A percentile compares a stretch with the other conserved stretches of the same genome.
Conservation (phyloP, 306 rosid species). For the Gastrolobium villosum region DNA sequence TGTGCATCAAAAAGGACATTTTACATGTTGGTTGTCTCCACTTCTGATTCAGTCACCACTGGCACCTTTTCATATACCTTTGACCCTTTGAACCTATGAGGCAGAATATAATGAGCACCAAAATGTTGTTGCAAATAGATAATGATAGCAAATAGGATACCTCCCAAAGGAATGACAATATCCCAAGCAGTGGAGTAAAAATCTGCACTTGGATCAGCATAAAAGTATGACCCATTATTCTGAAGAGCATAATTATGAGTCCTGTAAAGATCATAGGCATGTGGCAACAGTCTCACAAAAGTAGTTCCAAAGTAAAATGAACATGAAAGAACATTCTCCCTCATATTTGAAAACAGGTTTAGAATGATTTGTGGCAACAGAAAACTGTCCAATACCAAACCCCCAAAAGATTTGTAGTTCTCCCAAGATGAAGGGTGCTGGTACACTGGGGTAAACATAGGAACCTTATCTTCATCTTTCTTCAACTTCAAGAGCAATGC, state of each 20-base stretch:
- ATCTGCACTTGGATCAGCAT: constrained; percentile 58
- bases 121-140: constrained; percentile 69
- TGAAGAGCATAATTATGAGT: constrained; percentile 34
- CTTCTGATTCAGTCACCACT: constrained; percentile 42
- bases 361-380: constrained; percentile 72
- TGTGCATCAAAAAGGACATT: not conserved
- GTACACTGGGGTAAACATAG: not conserved
- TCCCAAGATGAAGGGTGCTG: constrained; percentile 48
- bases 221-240: constrained; percentile 45
- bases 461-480: not conserved
- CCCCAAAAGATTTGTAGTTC: constrained; percentile 55
- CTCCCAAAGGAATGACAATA: constrained; percentile 54
- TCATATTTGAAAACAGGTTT: constrained; percentile 55
- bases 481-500: constrained; percentile 36
- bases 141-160: constrained; percentile 57
- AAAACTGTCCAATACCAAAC: constrained; percentile 64
- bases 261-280: constrained; percentile 70
- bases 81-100: constrained; percentile 48
- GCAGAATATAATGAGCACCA: constrained; percentile 58
- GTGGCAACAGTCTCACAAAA: constrained; percentile 63
- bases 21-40: constrained; percentile 20
- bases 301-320: constrained; percentile 70
- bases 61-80: constrained; percentile 52
- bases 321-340: constrained; percentile 53
- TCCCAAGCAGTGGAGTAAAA: constrained; percentile 68